These are phyloP conservation scores for Gossypium ekmanianum DNA, from an alignment of 345 rosid genomes.

Conservation along the genomic window DNA sequence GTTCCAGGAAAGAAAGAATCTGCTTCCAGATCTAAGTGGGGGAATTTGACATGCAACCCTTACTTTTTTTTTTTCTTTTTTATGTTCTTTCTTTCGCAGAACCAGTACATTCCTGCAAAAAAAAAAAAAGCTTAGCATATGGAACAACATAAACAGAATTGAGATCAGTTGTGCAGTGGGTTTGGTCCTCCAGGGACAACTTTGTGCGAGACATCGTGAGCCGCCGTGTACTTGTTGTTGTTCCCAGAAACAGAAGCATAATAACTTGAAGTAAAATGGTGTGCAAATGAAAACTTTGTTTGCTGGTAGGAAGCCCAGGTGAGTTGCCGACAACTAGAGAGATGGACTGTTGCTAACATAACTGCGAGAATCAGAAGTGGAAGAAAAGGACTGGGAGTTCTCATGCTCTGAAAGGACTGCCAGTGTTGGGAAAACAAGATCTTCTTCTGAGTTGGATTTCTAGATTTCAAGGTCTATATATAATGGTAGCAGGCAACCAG, in stretches of 20 bases:
- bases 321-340: conserved; percentile 25
- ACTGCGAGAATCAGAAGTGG: conserved; percentile 19
- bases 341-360: conserved; percentile 23
- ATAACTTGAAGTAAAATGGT: not conserved
- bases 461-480: conserved; percentile 13
- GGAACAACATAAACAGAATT: not conserved
- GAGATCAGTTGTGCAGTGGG: conserved; percentile 51
- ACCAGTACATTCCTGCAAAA: not conserved
- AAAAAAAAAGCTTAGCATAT: not conserved
- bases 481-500: conserved; percentile 14
- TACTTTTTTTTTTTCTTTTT: not conserved
- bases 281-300: conserved; percentile 2
- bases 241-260: conserved; percentile 7
- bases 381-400: conserved; percentile 15
- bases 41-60: not conserved
- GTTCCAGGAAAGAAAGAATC: conserved; percentile 25
- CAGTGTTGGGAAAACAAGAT: not conserved
- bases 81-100: not conserved
- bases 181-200: conserved; percentile 54
- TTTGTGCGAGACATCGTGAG: conserved; percentile 21
- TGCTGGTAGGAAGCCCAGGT: conserved; percentile 4
- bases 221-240: conserved; percentile 8
- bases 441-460: not conserved
- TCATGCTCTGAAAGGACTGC: conserved; percentile 21
- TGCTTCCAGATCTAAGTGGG: conserved; percentile 4